These are phyloP conservation scores for Tricholoma furcatifolium DNA, from an alignment of 768 basidiomycete genomes.

Conservation along the genomic window DNA sequence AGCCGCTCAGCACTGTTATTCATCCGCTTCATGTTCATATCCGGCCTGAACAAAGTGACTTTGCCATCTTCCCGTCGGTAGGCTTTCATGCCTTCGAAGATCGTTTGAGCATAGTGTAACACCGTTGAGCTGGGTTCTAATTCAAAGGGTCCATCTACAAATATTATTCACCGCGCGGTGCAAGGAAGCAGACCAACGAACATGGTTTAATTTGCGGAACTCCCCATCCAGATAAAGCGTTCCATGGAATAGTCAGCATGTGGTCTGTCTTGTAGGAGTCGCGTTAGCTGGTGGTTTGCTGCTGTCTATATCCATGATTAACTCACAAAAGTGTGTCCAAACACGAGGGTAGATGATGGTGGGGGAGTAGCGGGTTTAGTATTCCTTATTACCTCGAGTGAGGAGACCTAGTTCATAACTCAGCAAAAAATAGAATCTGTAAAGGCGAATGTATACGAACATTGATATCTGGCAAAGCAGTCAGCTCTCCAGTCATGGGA, in stretches of 20 bases:
- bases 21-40: slow-evolving; percentile 98
- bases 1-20: slow-evolving; percentile 77
- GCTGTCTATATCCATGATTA: slow-evolving; percentile 4
- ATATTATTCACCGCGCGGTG: slow-evolving; percentile 2
- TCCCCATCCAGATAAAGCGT: slow-evolving; percentile 73
- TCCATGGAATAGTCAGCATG: slow-evolving; percentile 84
- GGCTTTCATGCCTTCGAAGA: slow-evolving; percentile 96
- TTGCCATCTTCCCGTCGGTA: slow-evolving; percentile 73
- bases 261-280: slow-evolving; percentile 64
- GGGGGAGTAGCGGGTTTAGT: slow-evolving; percentile 60
- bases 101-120: slow-evolving; percentile 88
- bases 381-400: slow-evolving; percentile 48
- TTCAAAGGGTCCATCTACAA: slow-evolving; percentile 64
- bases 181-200: slow-evolving; percentile 37
- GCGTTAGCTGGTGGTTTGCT: slow-evolving; percentile 7
- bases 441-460: slow-evolving; percentile 19
- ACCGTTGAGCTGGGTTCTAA: slow-evolving; percentile 80
- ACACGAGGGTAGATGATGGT: slow-evolving; percentile 65
- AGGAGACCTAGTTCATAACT: slow-evolving; percentile 40
- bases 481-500: slow-evolving; percentile 18
- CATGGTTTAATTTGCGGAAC: slow-evolving; percentile 82
- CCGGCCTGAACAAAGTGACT: slow-evolving; percentile 86
- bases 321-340: slow-evolving; percentile 83
- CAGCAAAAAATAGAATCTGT: not conserved
- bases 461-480: slow-evolving; percentile 34